A percentile compares a stretch with the other conserved stretches of the same genome.
phyloP scores from a whole-genome alignment of 768 basidiomycete species.

The Sarcodon sp. region DNA sequence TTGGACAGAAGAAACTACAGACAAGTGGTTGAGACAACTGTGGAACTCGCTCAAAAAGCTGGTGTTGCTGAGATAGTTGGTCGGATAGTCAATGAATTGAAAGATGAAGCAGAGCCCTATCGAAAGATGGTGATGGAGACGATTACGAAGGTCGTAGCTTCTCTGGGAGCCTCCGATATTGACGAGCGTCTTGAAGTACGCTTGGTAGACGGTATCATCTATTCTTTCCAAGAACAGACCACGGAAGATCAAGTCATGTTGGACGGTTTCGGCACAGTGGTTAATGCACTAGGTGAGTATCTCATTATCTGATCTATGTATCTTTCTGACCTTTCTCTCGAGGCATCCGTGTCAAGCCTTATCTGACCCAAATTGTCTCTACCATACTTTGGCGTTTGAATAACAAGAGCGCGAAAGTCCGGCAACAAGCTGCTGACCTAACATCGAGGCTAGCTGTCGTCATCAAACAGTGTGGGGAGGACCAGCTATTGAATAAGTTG shows the following conservation, averaged over 20 bases:
- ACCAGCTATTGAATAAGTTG: slow-evolving; percentile 88
- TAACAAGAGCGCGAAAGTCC: slow-evolving; percentile 99
- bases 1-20: slow-evolving; percentile 92
- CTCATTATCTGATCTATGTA: neutral
- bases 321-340: neutral
- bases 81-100: slow-evolving; percentile 75
- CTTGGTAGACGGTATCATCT: slow-evolving; percentile 96
- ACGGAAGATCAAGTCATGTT: slow-evolving; percentile 99
- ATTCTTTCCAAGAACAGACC: slow-evolving; percentile 99
- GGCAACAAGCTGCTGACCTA: slow-evolving; percentile 97
- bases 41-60: slow-evolving; percentile 93
- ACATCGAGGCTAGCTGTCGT: slow-evolving; percentile 93
- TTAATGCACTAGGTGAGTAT: slow-evolving; percentile 70
- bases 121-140: slow-evolving; percentile 99
- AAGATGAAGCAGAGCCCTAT: slow-evolving; percentile 84
- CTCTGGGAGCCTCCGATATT: slow-evolving; percentile 92
- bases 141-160: slow-evolving; percentile 90
- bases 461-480: slow-evolving; percentile 98
- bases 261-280: slow-evolving; percentile 95
- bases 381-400: slow-evolving; percentile 98
- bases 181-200: slow-evolving; percentile 92
- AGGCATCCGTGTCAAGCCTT: slow-evolving; percentile 94
- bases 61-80: slow-evolving; percentile 96
- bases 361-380: slow-evolving; percentile 96
- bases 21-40: slow-evolving; percentile 97